Base-by-base conservation (phyloP, 768 basidiomycete species). In the Udeniomyces megalosporus region DNA sequence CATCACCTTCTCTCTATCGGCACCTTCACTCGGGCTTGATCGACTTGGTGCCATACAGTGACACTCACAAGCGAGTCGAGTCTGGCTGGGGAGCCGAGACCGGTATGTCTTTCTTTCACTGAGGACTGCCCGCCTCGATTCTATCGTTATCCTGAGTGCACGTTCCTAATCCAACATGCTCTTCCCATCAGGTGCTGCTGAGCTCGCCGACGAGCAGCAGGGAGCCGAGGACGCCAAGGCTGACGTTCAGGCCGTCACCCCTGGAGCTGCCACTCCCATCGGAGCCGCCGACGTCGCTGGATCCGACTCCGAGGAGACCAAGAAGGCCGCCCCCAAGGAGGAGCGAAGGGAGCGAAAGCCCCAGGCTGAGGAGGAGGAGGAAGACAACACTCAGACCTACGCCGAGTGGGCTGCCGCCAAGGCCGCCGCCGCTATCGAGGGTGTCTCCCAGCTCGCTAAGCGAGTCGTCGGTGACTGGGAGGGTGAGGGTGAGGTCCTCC, bases 51-150 rank as follows among this genome's bases (percentile, higher is more conserved):
- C 50, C 31, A 24, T 44, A 29, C 28, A 63, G 61, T 28, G 63
- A 64, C 63, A 59, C 63, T 34, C 57, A 64, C 56, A 64, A 64
- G 63, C 57, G 52, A 55, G 48, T 58, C 42, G 63, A 58, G 51
- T 32, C 57, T 22, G 63, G 63, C 17, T 59, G 47, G 46, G 63
- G 63, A 44, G 48, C 49, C 58, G 35, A 58, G 57, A 55, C 48
- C 52, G 63, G 61, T 62, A 15, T n/a, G 53, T 56, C 10, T 24
- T 17, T 1, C 3, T 55, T 32, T 14, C 32, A 14, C 24, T 49
- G 34, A 20, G n/a, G n/a, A n/a, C n/a, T n/a, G 38, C 38, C 38
- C 38, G 17, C 10, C 17, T 11, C 20, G 5, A 22, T 47, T 50
- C 51, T n/a, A 60, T 49, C 34, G 32, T 34, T 54, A 17, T 2